Percentiles rank a stretch among this genome's conserved stretches.
Conservation (phyloP, 2,329 filamentous ascomycete species). For the Neofusicoccum parvum region DNA sequence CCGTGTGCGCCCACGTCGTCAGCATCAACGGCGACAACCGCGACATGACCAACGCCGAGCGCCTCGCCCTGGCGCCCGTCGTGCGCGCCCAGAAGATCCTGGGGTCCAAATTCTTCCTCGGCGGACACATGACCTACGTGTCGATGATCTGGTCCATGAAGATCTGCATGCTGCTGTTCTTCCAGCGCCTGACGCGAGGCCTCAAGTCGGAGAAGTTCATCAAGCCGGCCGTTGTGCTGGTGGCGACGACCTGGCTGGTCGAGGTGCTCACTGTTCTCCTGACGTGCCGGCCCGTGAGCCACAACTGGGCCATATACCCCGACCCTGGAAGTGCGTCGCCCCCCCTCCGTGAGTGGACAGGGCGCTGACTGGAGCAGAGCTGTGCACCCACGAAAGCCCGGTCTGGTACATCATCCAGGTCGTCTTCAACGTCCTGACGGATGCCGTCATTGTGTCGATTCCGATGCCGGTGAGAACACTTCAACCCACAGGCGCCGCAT, state of each 20-base stretch:
- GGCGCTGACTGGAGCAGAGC: conserved; percentile 13
- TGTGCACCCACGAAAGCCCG: conserved; percentile 39
- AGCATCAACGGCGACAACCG: conserved; percentile 32
- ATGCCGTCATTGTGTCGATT: conserved; percentile 39
- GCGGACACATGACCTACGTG: conserved; percentile 39
- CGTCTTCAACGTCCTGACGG: conserved; percentile 38
- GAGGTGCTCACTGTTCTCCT: conserved; percentile 28
- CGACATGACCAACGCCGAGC: conserved; percentile 36
- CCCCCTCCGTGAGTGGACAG: too few relatives aligned
- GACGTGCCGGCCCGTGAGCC: conserved; percentile 38
- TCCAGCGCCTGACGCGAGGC: conserved; percentile 38
- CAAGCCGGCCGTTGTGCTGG: conserved; percentile 36
- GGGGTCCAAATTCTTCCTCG: conserved; percentile 42
- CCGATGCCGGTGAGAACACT: conserved; percentile 32
- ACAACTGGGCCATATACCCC: conserved; percentile 41
- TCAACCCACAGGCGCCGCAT: background rate
- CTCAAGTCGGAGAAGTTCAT: conserved; percentile 42
- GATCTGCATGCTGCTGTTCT: conserved; percentile 47
- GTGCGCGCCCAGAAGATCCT: conserved; percentile 33
- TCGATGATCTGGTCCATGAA: conserved; percentile 45
- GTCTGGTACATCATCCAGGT: conserved; percentile 36
- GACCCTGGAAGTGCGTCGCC: conserved; percentile 40
- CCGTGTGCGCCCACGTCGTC: conserved; percentile 31
- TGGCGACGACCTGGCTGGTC: conserved; percentile 29
- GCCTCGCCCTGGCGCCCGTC: conserved; percentile 32